Evolutionary conservation across 441 rosid species (phyloP), one percentile per base, ranked within the genome.

Genomic region (Rhodomyrtus psidioides): DNA sequence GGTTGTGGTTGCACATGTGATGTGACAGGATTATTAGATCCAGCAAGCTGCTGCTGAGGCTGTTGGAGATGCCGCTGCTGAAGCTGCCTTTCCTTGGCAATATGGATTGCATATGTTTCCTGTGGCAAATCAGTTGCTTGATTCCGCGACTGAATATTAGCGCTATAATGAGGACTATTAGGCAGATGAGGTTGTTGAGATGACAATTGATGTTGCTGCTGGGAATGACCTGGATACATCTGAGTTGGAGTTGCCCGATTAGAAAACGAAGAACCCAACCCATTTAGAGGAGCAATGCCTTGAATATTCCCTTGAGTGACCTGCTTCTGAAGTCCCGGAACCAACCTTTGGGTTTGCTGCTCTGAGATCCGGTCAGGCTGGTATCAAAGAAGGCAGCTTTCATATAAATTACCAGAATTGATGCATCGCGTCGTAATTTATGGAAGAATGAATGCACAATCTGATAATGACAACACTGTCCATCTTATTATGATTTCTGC

Each of bases 21-120:
- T 94, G 92, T 87, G 88, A 90, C 81, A 85, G 92, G 85, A 21
- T 70, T 70, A 84, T 93, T 89, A 86, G 98, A 94, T 89, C 93
- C 91, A 85, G 93, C 85, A 83, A 92, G 90, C 88, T 94, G 97
- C 86, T 93, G 79, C 49, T 42, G 87, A 26, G 39, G 83, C 87
- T 93, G 95, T 88, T 93, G 99, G 92, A 94, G 83, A 90, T 86
- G 91, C 83, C 94, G 94, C 89, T 94, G 99, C 87, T 96, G 96
- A 90, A 92, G 90, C 86, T 93, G 97, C 93, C 98, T 94, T 87
- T 93, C 96, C 87, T 93, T 94, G 87, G 94, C 92, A 42, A 90
- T 82, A 75, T 90, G 95, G 84, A 92, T 83, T 82, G 95, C 95
- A 94, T 90, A 93, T 21, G 95, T 94, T 88, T 95, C 98, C 84